Evolutionary conservation across 75 land plant genomes (phyloP).

Genomic region (Pseudotsuga menziesii): DNA sequence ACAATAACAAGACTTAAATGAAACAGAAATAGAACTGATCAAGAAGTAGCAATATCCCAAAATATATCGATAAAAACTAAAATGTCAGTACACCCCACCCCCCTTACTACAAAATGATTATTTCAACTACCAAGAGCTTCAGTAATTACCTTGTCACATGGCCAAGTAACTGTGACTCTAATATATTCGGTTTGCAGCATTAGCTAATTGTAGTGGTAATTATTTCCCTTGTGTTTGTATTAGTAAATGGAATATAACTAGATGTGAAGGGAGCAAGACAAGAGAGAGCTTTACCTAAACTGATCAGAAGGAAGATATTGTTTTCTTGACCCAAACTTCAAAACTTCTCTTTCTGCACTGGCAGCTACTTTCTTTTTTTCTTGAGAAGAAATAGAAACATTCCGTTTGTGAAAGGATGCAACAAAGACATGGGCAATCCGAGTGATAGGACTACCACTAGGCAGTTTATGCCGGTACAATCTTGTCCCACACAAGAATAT

Average conservation of each 20-base stretch:
- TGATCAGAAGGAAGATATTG: constrained; percentile 21
- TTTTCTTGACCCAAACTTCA: constrained; percentile 10
- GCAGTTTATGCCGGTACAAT: constrained; percentile 23
- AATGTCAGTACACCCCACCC: too few relatives aligned
- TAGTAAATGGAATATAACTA: background rate
- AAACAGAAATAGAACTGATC: background rate
- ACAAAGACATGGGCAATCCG: constrained; percentile 27
- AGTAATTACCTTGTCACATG: too few relatives aligned
- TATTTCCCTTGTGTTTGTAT: background rate
- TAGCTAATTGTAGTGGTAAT: background rate
- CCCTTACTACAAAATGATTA: too few relatives aligned
- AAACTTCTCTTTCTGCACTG: constrained; percentile 12
- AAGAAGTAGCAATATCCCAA: background rate
- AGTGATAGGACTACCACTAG: constrained; percentile 33
- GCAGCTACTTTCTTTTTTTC: background rate
- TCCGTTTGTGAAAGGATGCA: constrained; percentile 14
- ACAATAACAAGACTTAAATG: background rate
- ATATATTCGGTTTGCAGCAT: background rate
- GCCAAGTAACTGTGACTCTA: too few relatives aligned
- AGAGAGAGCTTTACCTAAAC: constrained; percentile 21
- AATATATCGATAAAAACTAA: background rate
- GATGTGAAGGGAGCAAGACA: background rate
- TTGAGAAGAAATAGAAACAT: background rate
- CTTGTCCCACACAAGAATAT: constrained; percentile 43
- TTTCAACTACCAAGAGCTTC: too few relatives aligned